Conservation (phyloP, 208 protist species). For the Trypanosoma vivax region DNA sequence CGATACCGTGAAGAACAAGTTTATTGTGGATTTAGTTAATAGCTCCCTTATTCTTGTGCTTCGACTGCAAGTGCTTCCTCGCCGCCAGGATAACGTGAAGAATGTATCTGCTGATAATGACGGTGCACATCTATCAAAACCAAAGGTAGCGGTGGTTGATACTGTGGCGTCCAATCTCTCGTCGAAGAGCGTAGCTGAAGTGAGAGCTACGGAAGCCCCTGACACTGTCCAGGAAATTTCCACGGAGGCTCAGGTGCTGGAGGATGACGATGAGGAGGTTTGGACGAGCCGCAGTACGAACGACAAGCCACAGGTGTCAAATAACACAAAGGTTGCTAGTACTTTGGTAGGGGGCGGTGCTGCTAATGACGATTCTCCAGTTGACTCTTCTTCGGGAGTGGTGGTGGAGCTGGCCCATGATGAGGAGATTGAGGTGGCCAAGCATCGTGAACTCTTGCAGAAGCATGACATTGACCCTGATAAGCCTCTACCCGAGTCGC, state of each 20-base stretch:
- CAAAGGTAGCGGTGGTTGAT: not conserved
- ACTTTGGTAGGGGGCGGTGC: too few relatives aligned
- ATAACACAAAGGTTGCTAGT: too few relatives aligned
- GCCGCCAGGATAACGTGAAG: slow-evolving; percentile 3
- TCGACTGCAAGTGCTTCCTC: slow-evolving; percentile 24
- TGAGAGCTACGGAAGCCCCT: not conserved
- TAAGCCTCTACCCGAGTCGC: slow-evolving; percentile 4
- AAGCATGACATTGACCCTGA: slow-evolving; percentile 12
- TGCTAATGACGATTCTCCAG: too few relatives aligned
- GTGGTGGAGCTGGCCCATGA: slow-evolving; percentile 16
- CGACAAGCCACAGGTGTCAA: too few relatives aligned
- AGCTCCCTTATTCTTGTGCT: slow-evolving; percentile 24
- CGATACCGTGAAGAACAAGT: slow-evolving; percentile 3
- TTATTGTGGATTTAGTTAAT: slow-evolving; percentile 17
- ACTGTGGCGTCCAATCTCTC: not conserved
- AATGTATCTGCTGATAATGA: not conserved
- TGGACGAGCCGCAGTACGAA: too few relatives aligned
- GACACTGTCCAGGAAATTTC: not conserved
- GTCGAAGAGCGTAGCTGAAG: not conserved
- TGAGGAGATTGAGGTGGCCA: slow-evolving; percentile 22
- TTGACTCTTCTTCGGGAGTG: too few relatives aligned
- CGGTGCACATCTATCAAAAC: not conserved
- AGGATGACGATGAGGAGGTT: not conserved
- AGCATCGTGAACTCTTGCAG: slow-evolving; percentile 11
- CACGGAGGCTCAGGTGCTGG: not conserved